A percentile compares a stretch with the other conserved stretches of the same genome.
Conservation (phyloP, 2,329 filamentous ascomycete genomes). For the Xylariomycetidae sp. region DNA sequence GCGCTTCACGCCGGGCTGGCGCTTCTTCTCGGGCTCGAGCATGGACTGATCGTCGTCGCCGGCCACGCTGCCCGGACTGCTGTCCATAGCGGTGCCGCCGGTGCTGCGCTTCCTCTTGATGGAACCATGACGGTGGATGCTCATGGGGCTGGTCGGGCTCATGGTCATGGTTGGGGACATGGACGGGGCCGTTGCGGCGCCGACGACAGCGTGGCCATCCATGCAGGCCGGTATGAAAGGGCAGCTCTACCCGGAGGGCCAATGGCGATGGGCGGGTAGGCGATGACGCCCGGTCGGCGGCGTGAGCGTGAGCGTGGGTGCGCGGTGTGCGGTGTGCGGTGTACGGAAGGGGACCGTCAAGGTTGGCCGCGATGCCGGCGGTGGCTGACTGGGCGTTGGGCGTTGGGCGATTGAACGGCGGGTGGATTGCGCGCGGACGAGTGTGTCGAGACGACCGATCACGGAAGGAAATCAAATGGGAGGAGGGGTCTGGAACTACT, state of each 20-base stretch:
- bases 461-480: constrained; percentile 23
- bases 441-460: constrained; percentile 21
- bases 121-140: constrained; percentile 40
- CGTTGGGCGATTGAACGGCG: constrained; percentile 9
- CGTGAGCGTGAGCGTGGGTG: neutral
- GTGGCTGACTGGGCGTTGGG: neutral
- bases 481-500: constrained; percentile 23
- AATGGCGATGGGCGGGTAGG: neutral
- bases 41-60: constrained; percentile 52
- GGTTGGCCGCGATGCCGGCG: neutral
- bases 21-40: constrained; percentile 52
- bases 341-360: neutral
- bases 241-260: constrained; percentile 16
- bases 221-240: constrained; percentile 30
- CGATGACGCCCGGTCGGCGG: neutral
- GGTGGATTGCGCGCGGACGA: constrained; percentile 11
- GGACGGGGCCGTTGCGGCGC: constrained; percentile 40
- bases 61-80: constrained; percentile 52
- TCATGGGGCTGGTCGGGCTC: constrained; percentile 51
- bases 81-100: constrained; percentile 44
- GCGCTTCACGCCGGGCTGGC: constrained; percentile 66
- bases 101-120: constrained; percentile 57
- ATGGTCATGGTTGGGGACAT: constrained; percentile 52
- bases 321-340: neutral
- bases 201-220: constrained; percentile 41